Percentiles rank a stretch among this genome's conserved stretches.
Evolutionary conservation across 306 rosid species (phyloP).

Genomic region (cucumber (Cucumis sativus)): DNA sequence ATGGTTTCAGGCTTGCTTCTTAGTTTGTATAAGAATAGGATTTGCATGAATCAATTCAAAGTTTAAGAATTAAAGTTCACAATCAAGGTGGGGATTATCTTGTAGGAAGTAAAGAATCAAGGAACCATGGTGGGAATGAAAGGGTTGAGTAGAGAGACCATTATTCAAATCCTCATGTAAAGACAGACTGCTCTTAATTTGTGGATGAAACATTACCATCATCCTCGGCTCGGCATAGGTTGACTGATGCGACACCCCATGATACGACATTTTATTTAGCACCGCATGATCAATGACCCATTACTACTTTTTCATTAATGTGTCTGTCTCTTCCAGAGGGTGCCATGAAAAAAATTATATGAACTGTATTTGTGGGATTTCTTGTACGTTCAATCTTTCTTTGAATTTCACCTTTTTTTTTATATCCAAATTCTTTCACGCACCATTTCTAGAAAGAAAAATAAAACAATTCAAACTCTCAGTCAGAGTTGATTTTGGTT

Average conservation of each 20-base stretch:
- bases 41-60: background rate
- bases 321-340: conserved; percentile 50
- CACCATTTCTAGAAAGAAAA: background rate
- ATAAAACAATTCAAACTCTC: background rate
- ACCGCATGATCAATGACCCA: conserved; percentile 37
- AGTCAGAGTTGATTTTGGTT: background rate
- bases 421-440: background rate
- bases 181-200: conserved; percentile 12
- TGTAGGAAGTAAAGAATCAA: background rate
- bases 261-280: conserved; percentile 46
- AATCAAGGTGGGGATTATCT: background rate
- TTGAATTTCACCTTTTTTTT: background rate
- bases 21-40: background rate
- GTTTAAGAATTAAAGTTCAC: background rate
- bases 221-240: conserved; percentile 61
- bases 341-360: conserved; percentile 22
- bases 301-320: conserved; percentile 56
- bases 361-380: conserved; percentile 65
- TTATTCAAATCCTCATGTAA: conserved; percentile 20
- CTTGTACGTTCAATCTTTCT: conserved; percentile 48
- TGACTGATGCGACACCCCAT: conserved; percentile 77
- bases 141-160: background rate
- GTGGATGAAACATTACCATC: conserved; percentile 61
- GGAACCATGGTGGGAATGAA: background rate
- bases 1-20: background rate